Base-by-base conservation (phyloP, 495 filamentous ascomycete species). In the Annulohypoxylon stygium region DNA sequence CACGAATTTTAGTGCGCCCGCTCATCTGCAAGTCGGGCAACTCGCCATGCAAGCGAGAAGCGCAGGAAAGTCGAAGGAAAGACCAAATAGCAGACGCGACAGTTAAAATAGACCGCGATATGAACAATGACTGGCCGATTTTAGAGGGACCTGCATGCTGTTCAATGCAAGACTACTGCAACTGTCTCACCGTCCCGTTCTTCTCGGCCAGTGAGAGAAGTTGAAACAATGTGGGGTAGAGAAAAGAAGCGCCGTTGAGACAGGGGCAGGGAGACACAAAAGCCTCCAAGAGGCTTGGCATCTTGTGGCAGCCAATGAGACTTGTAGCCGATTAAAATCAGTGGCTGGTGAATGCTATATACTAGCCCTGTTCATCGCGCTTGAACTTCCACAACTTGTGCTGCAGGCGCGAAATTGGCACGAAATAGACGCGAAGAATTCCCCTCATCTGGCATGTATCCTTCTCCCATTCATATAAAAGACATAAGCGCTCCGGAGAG, bases 341-440 rank as follows among this genome's bases (percentile, higher is more conserved):
- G 71, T 78, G 76, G 76, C 71, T 77, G 75, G 69, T 57, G 55
- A 36, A 53, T 58, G 54, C 66, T 69, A 60, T 39, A 12, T 30
- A 39, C 9, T 39, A 39, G 8, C 36, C 9, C 2, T 48, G 26
- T 25, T 2, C 61, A 74, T 54, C 71, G 75, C 75, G 76, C 76
- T 74, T 76, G 70, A 62, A 41, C 43, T 18, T 47, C 43, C 43
- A 47, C 43, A 47, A 47, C n/a, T 62, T 65, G 55, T 65, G 37
- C 41, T 69, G 26, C 69, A 72, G 69, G 50, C 76, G 70, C 76
- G 76, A 78, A 47, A 50, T 48, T 58, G 47, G 73, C 76, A 78
- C 76, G 76, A 78, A 75, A 78, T 70, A 78, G 53, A 76, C 76
- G 76, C 76, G 76, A 77, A 61, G 48, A 67, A 43, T 62, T 63